phyloP scores from a whole-genome alignment of 2,329 filamentous ascomycete genomes.

The Microsporum audouinii region DNA sequence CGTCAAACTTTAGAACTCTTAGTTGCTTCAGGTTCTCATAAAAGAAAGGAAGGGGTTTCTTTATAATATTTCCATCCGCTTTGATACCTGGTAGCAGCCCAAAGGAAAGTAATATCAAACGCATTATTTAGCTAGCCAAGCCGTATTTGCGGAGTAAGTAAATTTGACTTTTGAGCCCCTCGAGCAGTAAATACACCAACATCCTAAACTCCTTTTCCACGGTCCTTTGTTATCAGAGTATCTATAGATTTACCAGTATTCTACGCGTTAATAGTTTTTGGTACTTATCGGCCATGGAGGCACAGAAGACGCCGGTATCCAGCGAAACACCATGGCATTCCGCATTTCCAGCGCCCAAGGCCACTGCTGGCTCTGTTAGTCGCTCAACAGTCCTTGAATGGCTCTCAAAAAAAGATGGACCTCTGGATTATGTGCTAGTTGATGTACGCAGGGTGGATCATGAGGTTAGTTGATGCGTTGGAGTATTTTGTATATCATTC shows the following conservation, averaged over 20 bases:
- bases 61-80: neutral
- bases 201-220: neutral
- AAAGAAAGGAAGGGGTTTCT: neutral
- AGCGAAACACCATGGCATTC: slow-evolving; percentile 31
- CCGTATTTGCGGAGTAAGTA: neutral
- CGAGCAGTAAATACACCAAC: neutral
- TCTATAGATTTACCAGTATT: neutral
- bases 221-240: neutral
- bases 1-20: neutral
- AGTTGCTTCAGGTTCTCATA: neutral
- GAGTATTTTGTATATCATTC: neutral
- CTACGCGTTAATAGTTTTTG: neutral
- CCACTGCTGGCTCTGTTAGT: slow-evolving; percentile 20
- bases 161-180: neutral
- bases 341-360: slow-evolving; percentile 29
- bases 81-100: too few species aligned
- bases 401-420: slow-evolving; percentile 23
- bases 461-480: slow-evolving; percentile 26
- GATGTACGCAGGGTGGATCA: slow-evolving; percentile 39
- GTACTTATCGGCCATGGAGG: neutral
- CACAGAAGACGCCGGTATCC: neutral
- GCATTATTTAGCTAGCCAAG: neutral
- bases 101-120: too few species aligned
- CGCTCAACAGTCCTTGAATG: slow-evolving; percentile 29
- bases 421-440: slow-evolving; percentile 31